Conservation (phyloP, 2,329 filamentous ascomycete genomes). For the Aureobasidium sp. region DNA sequence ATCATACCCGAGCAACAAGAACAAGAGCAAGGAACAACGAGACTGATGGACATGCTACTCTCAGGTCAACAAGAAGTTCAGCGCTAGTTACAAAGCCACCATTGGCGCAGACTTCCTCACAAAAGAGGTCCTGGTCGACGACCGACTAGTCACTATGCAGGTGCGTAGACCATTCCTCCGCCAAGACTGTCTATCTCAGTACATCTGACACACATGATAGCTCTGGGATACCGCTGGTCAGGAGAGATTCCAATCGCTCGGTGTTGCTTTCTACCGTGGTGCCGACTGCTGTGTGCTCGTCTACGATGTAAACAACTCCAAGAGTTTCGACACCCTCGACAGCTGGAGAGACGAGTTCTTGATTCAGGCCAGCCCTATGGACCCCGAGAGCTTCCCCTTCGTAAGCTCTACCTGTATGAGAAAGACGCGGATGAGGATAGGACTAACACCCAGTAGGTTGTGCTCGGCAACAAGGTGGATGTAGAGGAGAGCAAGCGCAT, state of each 20-base stretch:
- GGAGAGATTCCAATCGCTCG: constrained; percentile 96
- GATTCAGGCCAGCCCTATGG: constrained; percentile 95
- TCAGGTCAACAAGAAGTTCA: constrained; percentile 99
- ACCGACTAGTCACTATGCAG: constrained; percentile 99
- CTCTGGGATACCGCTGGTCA: constrained; percentile 99
- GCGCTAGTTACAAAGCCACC: constrained; percentile 99
- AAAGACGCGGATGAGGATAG: neutral
- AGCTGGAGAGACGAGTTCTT: constrained; percentile 99
- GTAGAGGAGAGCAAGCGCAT: constrained; percentile 98
- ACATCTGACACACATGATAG: constrained; percentile 50
- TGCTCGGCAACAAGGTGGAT: constrained; percentile 99
- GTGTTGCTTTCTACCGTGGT: constrained; percentile 97
- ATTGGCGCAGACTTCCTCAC: constrained; percentile 99
- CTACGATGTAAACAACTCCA: constrained; percentile 99
- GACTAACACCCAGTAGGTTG: constrained; percentile 64
- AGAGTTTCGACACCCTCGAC: constrained; percentile 98
- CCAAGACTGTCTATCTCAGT: neutral
- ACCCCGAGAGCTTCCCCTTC: constrained; percentile 98
- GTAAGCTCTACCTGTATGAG: constrained; percentile 60
- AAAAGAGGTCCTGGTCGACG: constrained; percentile 97
- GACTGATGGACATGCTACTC: constrained; percentile 14
- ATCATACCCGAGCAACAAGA: neutral
- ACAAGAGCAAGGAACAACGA: constrained; percentile 5
- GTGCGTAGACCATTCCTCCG: constrained; percentile 47
- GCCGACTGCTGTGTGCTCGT: constrained; percentile 99